Base-by-base conservation (phyloP, 2,329 filamentous ascomycete species). In the Beauveria brongniartii region DNA sequence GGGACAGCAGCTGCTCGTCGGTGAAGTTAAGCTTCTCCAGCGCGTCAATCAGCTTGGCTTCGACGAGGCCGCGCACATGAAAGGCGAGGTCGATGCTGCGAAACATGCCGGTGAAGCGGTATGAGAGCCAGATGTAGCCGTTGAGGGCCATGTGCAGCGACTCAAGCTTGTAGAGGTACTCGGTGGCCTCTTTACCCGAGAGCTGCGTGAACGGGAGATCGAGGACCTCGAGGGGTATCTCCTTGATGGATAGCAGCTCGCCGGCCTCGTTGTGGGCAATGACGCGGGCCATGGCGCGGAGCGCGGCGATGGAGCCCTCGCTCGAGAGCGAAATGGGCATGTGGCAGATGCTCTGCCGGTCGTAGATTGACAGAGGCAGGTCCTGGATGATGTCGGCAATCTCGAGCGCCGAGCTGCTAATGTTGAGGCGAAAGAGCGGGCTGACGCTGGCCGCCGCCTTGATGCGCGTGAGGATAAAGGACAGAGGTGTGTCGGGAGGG, bases 101-200 rank as follows among this genome's bases (percentile, higher is more conserved):
- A 72, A 97, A 96, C 55, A 95, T 81, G 54, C 90, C 90, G 3
- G 85, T 80, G 72, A 93, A 96, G 7, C 93, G 87, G 73, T 93
- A 97, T 67, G 90, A 93, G 18, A 99, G 80, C 94, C 94, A 99
- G 2, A 96, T 80, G 70, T 97, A 99, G 52, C 92, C 77, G 50
- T 93, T 91, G 43, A 99, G 77, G 30, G 85, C 80, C 68, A 90
- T 90, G 75, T 99, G 94, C 18, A 99, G 79, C 3, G 77, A 72
- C 72, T 99, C 94, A 22, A 97, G 78, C 9, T 79, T 74, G 59
- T 78, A 77, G 12, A 99, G 79, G 65, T 91, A 90, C 0, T 77
- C 71, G 58, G 80, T 75, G 16, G 73, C 71, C 12, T 28, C 48
- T 1, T 71, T 71, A 0, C 74, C 71, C 0, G 75, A 68, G 28